Evolutionary conservation across 2,329 filamentous ascomycete species (phyloP).

Genomic region (Fusarium solani-melongenae): DNA sequence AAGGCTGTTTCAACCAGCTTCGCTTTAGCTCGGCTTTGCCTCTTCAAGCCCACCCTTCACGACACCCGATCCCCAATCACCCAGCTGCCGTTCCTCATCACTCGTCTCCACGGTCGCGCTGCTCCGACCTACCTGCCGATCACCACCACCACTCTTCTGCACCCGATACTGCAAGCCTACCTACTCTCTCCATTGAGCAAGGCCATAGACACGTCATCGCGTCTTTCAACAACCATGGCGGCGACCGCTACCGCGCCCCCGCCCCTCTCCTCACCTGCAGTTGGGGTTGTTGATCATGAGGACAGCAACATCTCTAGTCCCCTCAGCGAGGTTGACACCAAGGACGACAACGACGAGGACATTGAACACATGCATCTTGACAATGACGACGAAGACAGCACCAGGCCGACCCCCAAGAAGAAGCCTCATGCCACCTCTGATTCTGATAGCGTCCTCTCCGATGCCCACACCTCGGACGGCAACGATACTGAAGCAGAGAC

Average conservation of each 20-base stretch:
- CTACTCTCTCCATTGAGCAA: slow-evolving; percentile 6
- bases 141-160: slow-evolving; percentile 10
- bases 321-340: slow-evolving; percentile 90
- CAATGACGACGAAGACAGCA: slow-evolving; percentile 48
- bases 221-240: slow-evolving; percentile 57
- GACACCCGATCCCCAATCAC: slow-evolving; percentile 9
- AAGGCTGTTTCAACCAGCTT: slow-evolving; percentile 11
- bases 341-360: slow-evolving; percentile 76
- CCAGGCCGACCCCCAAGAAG: slow-evolving; percentile 43
- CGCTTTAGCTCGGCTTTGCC: slow-evolving; percentile 2
- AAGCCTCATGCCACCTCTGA: slow-evolving; percentile 51
- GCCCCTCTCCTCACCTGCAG: slow-evolving; percentile 57
- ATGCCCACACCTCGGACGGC: slow-evolving; percentile 59
- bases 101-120: slow-evolving; percentile 33
- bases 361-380: slow-evolving; percentile 68
- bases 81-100: slow-evolving; percentile 26
- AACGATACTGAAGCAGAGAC: slow-evolving; percentile 90
- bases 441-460: slow-evolving; percentile 67
- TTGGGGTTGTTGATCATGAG: slow-evolving; percentile 59
- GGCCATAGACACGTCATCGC: slow-evolving; percentile 26
- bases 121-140: slow-evolving; percentile 30
- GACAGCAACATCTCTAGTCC: slow-evolving; percentile 87
- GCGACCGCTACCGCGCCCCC: slow-evolving; percentile 62
- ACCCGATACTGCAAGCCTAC: slow-evolving; percentile 6
- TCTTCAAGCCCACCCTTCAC: not conserved